Percentiles rank a stretch among this genome's conserved stretches.
These are phyloP conservation scores for Ascochyta fabae DNA, from an alignment of 2,329 filamentous ascomycete species.

Conservation along the genomic window DNA sequence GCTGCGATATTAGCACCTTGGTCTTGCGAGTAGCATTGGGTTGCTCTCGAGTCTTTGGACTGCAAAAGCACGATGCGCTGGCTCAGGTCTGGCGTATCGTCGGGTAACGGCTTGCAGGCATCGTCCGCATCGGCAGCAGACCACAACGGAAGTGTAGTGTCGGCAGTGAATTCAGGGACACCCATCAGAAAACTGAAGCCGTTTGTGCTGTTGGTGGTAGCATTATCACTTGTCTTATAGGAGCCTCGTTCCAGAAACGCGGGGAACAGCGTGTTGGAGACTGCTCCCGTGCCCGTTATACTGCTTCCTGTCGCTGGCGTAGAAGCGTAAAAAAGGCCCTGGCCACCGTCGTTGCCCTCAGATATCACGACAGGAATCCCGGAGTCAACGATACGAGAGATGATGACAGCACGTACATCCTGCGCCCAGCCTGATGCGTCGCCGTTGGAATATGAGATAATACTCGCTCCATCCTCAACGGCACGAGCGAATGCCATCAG, in stretches of 20 bases:
- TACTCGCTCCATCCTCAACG: constrained; percentile 57
- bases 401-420: constrained; percentile 50
- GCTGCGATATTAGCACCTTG: constrained; percentile 44
- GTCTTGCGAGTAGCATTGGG: constrained; percentile 23
- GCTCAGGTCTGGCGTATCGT: constrained; percentile 60
- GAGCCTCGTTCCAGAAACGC: constrained; percentile 31
- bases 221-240: constrained; percentile 43
- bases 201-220: constrained; percentile 27
- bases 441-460: constrained; percentile 40
- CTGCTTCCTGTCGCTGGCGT: constrained; percentile 52
- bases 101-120: constrained; percentile 61
- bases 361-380: constrained; percentile 60
- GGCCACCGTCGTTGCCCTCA: constrained; percentile 59
- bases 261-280: constrained; percentile 49
- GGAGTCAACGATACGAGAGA: constrained; percentile 52
- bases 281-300: constrained; percentile 56
- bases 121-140: constrained; percentile 55
- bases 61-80: constrained; percentile 57
- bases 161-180: constrained; percentile 35
- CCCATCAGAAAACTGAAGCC: constrained; percentile 44
- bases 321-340: constrained; percentile 57
- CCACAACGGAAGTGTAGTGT: constrained; percentile 33
- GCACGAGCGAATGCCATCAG: constrained; percentile 51
- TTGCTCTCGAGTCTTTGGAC: constrained; percentile 18
- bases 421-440: constrained; percentile 39